Conservation (phyloP, 805 yeast genomes). For the Barnettozyma pratensis region DNA sequence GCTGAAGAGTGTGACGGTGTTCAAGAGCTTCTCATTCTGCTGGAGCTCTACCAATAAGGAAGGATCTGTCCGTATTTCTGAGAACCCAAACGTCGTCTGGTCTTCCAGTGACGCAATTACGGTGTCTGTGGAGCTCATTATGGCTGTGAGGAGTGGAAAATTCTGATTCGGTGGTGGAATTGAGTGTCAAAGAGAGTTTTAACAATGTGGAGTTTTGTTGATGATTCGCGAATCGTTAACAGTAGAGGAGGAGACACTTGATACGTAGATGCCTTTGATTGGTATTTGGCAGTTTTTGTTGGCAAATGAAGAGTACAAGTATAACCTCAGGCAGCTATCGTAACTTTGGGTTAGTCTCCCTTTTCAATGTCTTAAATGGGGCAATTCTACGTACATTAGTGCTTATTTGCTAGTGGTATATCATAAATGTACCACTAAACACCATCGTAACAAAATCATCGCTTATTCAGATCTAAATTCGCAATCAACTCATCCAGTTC, state of each 20-base stretch:
- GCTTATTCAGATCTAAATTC: constrained; percentile 1
- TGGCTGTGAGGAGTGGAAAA: neutral
- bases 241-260: no score
- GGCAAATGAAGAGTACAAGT: no score
- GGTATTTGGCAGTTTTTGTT: no score
- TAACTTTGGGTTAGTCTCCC: no score
- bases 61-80: constrained; percentile 15
- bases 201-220: no score
- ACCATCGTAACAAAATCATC: neutral
- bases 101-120: constrained; percentile 13
- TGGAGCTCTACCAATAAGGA: constrained; percentile 1
- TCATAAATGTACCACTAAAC: neutral
- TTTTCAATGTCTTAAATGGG: no score
- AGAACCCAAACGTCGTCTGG: constrained; percentile 19
- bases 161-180: no score
- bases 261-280: no score
- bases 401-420: neutral
- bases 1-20: constrained; percentile 23
- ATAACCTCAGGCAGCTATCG: no score
- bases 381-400: no score
- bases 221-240: no score
- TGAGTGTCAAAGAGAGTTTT: no score
- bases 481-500: constrained; percentile 7
- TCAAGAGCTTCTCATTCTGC: constrained; percentile 9
- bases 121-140: neutral